A percentile compares a stretch with the other conserved stretches of the same genome.
Conservation (phyloP, 176 grass and related monocot genomes). For the Eragrostis nindensis region DNA sequence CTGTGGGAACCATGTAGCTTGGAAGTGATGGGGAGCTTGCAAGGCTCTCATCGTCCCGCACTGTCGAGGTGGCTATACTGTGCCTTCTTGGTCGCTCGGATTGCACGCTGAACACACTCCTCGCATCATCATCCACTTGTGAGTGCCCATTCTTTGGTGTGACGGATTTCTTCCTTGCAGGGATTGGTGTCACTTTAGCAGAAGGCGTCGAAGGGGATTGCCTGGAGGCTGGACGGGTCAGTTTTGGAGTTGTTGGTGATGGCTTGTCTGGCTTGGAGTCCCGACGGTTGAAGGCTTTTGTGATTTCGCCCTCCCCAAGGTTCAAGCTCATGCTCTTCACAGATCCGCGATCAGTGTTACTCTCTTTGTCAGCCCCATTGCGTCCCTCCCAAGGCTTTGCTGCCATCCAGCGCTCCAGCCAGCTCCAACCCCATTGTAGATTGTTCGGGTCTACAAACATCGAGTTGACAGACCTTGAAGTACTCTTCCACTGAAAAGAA, state of each 20-base stretch:
- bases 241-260: constrained; percentile 57
- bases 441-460: constrained; percentile 98
- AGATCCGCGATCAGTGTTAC: constrained; percentile 55
- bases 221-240: constrained; percentile 44
- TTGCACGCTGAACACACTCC: constrained; percentile 65
- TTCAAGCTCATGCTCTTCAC: constrained; percentile 56
- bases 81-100: constrained; percentile 80
- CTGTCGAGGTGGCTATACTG: constrained; percentile 64
- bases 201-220: constrained; percentile 62
- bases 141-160: constrained; percentile 59
- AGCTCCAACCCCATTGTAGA: constrained; percentile 98
- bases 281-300: constrained; percentile 78
- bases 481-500: constrained; percentile 83
- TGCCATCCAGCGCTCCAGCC: constrained; percentile 99
- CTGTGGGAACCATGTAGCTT: constrained; percentile 89
- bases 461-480: constrained; percentile 75
- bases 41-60: constrained; percentile 75
- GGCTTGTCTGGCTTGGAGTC: constrained; percentile 65
- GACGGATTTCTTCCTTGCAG: constrained; percentile 57
- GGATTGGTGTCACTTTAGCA: constrained; percentile 49
- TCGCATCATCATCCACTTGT: constrained; percentile 61
- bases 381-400: constrained; percentile 78
- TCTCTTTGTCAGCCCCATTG: constrained; percentile 60
- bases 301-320: constrained; percentile 84
- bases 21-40: constrained; percentile 64